Conservation (phyloP, 129 eudicot species). For the Escallonia herrerae region DNA sequence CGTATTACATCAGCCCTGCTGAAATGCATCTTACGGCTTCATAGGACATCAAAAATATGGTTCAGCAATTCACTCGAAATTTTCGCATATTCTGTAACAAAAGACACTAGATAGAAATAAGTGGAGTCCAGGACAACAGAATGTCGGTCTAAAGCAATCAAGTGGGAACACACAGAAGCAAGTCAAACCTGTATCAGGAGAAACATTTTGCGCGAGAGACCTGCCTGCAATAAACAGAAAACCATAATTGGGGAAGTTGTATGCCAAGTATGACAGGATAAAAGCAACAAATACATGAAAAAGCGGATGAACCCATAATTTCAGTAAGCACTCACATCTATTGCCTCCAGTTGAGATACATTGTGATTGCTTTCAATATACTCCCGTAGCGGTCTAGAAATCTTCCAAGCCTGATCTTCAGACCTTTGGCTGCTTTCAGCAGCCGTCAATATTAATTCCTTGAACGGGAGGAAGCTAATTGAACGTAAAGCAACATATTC, state of each 20-base stretch:
- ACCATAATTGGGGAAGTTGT: background rate
- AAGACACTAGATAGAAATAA: no score
- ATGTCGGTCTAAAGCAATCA: background rate
- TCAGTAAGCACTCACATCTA: slow-evolving; percentile 53
- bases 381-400: slow-evolving; percentile 61
- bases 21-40: no score
- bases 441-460: slow-evolving; percentile 67
- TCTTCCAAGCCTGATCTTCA: slow-evolving; percentile 78
- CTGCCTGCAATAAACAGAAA: slow-evolving; percentile 64
- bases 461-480: slow-evolving; percentile 71
- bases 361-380: slow-evolving; percentile 73
- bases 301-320: background rate
- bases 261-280: background rate
- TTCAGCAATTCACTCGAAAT: no score
- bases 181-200: slow-evolving; percentile 85
- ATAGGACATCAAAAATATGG: no score
- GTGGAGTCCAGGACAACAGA: no score
- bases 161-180: slow-evolving; percentile 8
- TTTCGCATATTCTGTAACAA: no score
- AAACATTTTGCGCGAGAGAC: slow-evolving; percentile 82
- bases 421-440: slow-evolving; percentile 40
- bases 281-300: background rate
- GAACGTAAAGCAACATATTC: slow-evolving; percentile 91
- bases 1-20: no score
- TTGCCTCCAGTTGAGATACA: slow-evolving; percentile 69